Evolutionary conservation across 768 basidiomycete genomes (phyloP), one percentile per base, ranked within the genome.

Genomic region (Naganishia vishniacii): DNA sequence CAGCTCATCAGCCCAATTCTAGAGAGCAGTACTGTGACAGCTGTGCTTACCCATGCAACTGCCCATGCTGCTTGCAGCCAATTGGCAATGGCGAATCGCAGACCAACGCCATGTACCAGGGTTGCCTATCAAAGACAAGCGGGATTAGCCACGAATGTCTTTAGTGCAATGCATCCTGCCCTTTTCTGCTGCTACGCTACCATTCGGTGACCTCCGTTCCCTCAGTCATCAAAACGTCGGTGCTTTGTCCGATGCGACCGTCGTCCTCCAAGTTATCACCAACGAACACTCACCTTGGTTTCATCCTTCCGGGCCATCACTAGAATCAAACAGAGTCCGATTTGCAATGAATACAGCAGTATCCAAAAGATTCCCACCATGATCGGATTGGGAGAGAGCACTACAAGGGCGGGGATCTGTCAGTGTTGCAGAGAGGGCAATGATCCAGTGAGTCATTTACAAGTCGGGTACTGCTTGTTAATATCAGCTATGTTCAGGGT

Each of bases 241-340:
- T 18, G 31, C 9, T 8, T 29, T 29, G 20, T 9, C 8, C 13
- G 2, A 4, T 26, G 13, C 11, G 23, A 6, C 18, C 18, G 5
- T 4, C 37, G 3, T 31, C 25, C 3, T 13, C 15, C 37, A 4
- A 56, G 2, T 48, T 15, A 12, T 7, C 20, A 8, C n/a, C 3
- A 7, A 56, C 23, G 6, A 2, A 29, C 16, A 40, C 80, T 48
- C 63, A 84, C 88, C 81, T 91, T 92, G 4, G 91, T 94, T 72
- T 91, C 89, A 0, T 83, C 80, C 66, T 85, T 89, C 45, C 82
- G 81, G 0, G 86, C 84, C 0, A 87, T 69, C 0, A 91, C 83
- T 4, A 97, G 82, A 18, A 91, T 78, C 13, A 89, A 66, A 67
- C 91, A 93, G 73, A 92, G 92, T 0, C 88, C 91, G 49, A 95